A percentile compares a stretch with the other conserved stretches of the same genome.
Conservation (phyloP, 495 filamentous ascomycete species). For the Podospora fimiseda region DNA sequence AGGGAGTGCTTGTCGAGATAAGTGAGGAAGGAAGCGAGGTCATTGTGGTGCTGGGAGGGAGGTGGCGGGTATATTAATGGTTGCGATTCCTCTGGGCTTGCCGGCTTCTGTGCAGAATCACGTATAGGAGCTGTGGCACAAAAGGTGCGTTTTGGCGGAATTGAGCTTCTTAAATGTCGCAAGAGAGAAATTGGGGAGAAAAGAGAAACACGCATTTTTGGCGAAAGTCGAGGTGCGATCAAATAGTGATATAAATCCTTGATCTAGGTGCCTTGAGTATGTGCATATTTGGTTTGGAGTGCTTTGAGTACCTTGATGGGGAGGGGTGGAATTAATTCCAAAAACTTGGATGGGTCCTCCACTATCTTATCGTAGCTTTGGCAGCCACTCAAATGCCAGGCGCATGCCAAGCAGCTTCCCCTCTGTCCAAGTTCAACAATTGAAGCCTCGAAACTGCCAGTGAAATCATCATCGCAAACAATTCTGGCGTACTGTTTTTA, state of each 20-base stretch:
- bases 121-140: neutral
- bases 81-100: neutral
- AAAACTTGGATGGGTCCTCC: neutral
- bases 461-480: too few species aligned
- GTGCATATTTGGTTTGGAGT: too few species aligned
- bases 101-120: neutral
- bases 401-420: neutral
- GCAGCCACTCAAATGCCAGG: neutral
- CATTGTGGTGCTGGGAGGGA: conserved; percentile 52
- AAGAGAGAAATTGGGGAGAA: neutral
- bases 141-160: neutral
- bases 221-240: too few species aligned
- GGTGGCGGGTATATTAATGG: conserved; percentile 40
- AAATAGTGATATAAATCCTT: too few species aligned
- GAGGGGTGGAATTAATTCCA: neutral
- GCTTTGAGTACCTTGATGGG: neutral
- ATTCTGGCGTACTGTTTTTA: too few species aligned
- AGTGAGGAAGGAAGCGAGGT: conserved; percentile 63
- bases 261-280: too few species aligned
- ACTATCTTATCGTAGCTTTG: neutral
- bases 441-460: too few species aligned
- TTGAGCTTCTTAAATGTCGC: neutral
- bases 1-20: conserved; percentile 58
- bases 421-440: neutral
- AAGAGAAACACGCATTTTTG: neutral